Evolutionary conservation across 1,139 yeast species (phyloP).

Genomic region (Meyerozyma athensensis): DNA sequence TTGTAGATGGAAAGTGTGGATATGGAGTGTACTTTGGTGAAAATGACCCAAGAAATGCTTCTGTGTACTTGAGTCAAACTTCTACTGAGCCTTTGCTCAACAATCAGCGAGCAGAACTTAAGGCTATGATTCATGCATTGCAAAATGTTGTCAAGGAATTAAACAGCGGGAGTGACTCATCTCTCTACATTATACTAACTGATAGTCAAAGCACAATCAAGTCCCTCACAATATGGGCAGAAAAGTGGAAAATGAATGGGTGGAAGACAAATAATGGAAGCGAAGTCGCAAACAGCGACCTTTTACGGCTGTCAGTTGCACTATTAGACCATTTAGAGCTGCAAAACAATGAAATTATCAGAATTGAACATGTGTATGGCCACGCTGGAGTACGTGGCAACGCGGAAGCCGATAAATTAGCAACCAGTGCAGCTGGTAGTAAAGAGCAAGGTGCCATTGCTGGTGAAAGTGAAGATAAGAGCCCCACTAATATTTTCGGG

Average conservation of each 20-base stretch:
- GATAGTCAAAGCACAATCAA: constrained; percentile 58
- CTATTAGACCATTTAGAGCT: constrained; percentile 31
- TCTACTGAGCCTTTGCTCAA: constrained; percentile 26
- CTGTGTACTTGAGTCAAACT: constrained; percentile 29
- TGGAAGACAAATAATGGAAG: constrained; percentile 45
- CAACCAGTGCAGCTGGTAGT: constrained; percentile 62
- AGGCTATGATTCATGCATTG: constrained; percentile 60
- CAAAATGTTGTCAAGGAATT: constrained; percentile 23
- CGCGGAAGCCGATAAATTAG: constrained; percentile 71
- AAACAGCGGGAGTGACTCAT: constrained; percentile 7
- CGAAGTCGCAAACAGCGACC: constrained; percentile 48
- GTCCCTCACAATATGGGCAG: constrained; percentile 46
- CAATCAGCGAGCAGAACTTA: constrained; percentile 77
- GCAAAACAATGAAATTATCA: constrained; percentile 17
- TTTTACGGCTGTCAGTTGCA: constrained; percentile 32
- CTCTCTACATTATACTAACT: constrained; percentile 37
- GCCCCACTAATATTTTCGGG: no score
- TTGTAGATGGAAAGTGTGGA: constrained; percentile 51
- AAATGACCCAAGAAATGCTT: constrained; percentile 48
- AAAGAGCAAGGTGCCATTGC: no score
- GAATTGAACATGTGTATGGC: constrained; percentile 56
- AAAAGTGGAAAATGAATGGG: constrained; percentile 49
- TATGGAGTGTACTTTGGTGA: constrained; percentile 70
- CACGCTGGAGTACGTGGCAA: constrained; percentile 71
- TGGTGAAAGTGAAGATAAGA: no score